Conservation (phyloP, 345 rosid genomes). For the Lepidium aucheri region DNA sequence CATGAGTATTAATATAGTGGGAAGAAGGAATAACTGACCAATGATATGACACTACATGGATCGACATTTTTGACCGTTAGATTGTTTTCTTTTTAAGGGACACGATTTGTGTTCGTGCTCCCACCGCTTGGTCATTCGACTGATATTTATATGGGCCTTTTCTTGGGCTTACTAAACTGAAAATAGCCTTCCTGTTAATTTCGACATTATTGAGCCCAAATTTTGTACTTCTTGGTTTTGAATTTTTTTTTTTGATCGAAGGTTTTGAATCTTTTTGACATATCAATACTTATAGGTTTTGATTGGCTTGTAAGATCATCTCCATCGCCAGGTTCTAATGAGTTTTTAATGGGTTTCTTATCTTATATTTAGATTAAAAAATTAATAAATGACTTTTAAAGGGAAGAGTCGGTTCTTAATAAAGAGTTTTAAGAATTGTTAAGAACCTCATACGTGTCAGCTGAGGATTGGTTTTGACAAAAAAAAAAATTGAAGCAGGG, state of each 20-base stretch:
- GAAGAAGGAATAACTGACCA: conserved; percentile 15
- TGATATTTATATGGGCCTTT: not conserved
- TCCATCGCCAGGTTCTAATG: no score
- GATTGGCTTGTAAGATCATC: no score
- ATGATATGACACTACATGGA: conserved; percentile 36
- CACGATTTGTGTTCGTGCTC: conserved; percentile 7
- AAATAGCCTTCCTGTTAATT: not conserved
- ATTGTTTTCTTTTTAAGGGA: conserved; percentile 17
- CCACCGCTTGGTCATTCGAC: not conserved
- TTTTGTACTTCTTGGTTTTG: conserved; percentile 4
- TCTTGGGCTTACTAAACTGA: not conserved
- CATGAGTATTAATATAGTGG: conserved; percentile 28
- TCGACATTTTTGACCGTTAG: conserved; percentile 16
- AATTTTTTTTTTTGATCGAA: no score
- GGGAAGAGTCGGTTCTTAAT: no score
- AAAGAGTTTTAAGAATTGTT: no score
- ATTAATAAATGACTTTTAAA: no score
- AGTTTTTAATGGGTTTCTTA: no score
- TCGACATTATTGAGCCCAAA: not conserved
- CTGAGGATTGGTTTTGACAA: no score
- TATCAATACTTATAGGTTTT: not conserved
- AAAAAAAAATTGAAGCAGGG: no score
- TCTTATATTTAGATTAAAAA: no score
- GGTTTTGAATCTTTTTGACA: not conserved
- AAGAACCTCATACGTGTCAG: no score